Percentiles rank a stretch among this genome's conserved stretches.
These are phyloP conservation scores for Theobroma cacao DNA, from an alignment of 345 rosid genomes.

Conservation along the genomic window DNA sequence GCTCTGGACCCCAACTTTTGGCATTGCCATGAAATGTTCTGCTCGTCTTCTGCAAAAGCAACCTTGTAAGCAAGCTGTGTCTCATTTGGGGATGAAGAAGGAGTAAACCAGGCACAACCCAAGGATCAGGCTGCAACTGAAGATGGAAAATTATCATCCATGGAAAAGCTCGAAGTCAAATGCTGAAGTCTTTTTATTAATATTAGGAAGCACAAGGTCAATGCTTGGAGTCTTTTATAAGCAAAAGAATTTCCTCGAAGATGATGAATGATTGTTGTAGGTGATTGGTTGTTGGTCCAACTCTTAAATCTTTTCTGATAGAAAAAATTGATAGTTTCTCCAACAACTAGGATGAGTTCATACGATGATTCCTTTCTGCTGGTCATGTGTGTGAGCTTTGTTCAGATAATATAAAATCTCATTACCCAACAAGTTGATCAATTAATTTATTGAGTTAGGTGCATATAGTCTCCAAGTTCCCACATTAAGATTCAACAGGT, in stretches of 20 bases:
- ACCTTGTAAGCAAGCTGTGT: not conserved
- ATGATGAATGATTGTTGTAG: not conserved
- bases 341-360: too few relatives aligned
- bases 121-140: not conserved
- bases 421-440: too few relatives aligned
- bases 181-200: not conserved
- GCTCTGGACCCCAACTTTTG: not conserved
- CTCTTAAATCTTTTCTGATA: too few relatives aligned
- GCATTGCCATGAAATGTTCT: not conserved
- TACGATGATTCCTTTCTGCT: too few relatives aligned
- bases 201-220: too few relatives aligned
- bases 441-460: too few relatives aligned
- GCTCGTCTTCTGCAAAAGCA: not conserved
- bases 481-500: too few relatives aligned
- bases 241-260: not conserved
- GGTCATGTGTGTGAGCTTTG: too few relatives aligned
- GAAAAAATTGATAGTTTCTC: too few relatives aligned
- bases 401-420: too few relatives aligned
- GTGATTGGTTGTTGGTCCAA: not conserved
- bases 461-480: too few relatives aligned
- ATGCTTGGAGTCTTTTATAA: not conserved
- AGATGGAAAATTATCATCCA: not conserved
- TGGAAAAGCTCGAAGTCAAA: not conserved
- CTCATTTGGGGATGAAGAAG: slow-evolving; percentile 6
- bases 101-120: too few relatives aligned